Percentiles rank a stretch among this genome's conserved stretches.
Evolutionary conservation across 2,329 filamentous ascomycete genomes (phyloP).

Genomic region (Ascochyta rabiei): DNA sequence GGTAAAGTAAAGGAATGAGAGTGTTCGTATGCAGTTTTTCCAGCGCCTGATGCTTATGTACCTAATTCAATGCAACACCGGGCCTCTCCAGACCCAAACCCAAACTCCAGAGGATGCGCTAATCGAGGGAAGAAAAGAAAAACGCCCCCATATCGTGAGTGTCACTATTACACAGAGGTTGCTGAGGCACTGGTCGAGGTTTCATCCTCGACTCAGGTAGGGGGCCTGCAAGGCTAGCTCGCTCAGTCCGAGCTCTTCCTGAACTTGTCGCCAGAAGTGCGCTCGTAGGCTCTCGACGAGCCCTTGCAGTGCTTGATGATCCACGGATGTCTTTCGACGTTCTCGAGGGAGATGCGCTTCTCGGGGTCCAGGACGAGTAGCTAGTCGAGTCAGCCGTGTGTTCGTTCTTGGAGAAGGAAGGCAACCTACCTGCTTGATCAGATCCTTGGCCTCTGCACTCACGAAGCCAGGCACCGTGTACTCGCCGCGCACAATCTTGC

Average conservation of each 20-base stretch:
- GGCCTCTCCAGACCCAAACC: not conserved
- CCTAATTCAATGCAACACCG: too few relatives aligned
- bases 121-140: not conserved
- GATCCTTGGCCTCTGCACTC: constrained; percentile 84
- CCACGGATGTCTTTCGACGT: constrained; percentile 91
- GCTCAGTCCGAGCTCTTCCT: constrained; percentile 32
- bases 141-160: constrained; percentile 3
- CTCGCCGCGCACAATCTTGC: constrained; percentile 84
- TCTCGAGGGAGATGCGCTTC: constrained; percentile 87
- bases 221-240: not conserved
- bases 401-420: not conserved
- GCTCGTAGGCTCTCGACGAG: constrained; percentile 39
- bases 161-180: constrained; percentile 4
- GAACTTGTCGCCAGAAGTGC: constrained; percentile 36
- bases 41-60: too few relatives aligned
- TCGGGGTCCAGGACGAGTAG: constrained; percentile 89
- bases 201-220: not conserved
- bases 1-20: not conserved
- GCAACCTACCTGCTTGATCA: constrained; percentile 83
- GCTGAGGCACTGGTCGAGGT: not conserved
- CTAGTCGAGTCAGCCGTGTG: constrained; percentile 25
- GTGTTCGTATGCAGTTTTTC: not conserved
- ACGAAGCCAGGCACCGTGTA: constrained; percentile 93
- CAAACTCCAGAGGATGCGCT: constrained; percentile 6
- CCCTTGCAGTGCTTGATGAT: constrained; percentile 88